Conservation (phyloP, 2,329 filamentous ascomycete genomes). For the Ascosphaera apis region DNA sequence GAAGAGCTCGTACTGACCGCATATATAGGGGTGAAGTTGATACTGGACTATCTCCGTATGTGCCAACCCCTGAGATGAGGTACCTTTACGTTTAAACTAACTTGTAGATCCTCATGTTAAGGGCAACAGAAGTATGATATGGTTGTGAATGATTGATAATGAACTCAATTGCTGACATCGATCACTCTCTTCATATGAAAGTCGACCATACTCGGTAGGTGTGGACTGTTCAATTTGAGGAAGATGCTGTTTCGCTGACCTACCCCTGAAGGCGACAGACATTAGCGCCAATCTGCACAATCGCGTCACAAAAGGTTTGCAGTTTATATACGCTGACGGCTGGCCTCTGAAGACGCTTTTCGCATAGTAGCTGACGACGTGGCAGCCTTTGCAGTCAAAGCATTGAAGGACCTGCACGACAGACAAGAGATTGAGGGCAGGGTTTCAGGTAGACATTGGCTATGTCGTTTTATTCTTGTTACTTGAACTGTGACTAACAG, state of each 20-base stretch:
- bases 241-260: not conserved
- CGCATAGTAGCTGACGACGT: too few species aligned
- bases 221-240: not conserved
- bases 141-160: not conserved
- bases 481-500: not conserved
- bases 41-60: slow-evolving; percentile 29
- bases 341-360: slow-evolving; percentile 4
- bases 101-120: slow-evolving; percentile 7
- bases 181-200: slow-evolving; percentile 7
- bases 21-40: slow-evolving; percentile 20
- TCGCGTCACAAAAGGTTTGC: slow-evolving; percentile 31
- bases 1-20: slow-evolving; percentile 4
- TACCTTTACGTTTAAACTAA: not conserved
- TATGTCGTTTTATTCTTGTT: slow-evolving; percentile 4
- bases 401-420: slow-evolving; percentile 39
- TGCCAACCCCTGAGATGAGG: slow-evolving; percentile 4
- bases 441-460: slow-evolving; percentile 28
- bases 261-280: slow-evolving; percentile 24
- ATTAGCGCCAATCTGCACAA: slow-evolving; percentile 39
- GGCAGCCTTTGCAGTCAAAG: slow-evolving; percentile 33
- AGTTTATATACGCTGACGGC: too few species aligned
- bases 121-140: slow-evolving; percentile 25
- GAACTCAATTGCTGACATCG: not conserved
- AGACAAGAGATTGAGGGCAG: slow-evolving; percentile 34
- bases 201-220: slow-evolving; percentile 31